Evolutionary conservation across 2,329 filamentous ascomycete species (phyloP), one percentile per base, ranked within the genome.

Genomic region (Colletotrichum liaoningense): DNA sequence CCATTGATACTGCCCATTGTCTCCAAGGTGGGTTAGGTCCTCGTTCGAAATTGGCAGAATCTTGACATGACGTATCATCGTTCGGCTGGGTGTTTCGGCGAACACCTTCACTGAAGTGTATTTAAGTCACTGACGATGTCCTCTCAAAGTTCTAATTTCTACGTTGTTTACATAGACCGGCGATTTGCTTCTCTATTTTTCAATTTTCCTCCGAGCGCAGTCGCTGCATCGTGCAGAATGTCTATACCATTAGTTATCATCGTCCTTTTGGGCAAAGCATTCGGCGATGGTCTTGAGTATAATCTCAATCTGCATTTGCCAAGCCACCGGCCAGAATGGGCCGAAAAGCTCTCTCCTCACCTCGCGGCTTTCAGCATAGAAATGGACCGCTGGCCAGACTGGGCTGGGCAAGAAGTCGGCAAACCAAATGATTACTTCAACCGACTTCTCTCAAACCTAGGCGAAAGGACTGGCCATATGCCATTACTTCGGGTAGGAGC

Each of bases 351-450:
- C 16, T 58, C 54, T 7, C 35, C 63, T 11, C 33, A 58, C 6
- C 63, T 58, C 24, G 63, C 35, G 2, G 52, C 33, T 9, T 66
- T 66, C 33, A 66, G 35, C 22, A 24, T 66, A 24, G 52, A 58
- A 5, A 66, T 66, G 35, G 63, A 66, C 33, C 33, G 63, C 12
- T 67, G 55, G 55, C 55, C 55, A 14, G 55, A 67, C 26, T 59
- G 64, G 64, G 64, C 64, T 1, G 64, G 55, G 1, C 55, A 59
- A 11, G 26, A 67, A 16, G 55, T 67, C 9, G 64, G 26, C 2
- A 49, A 67, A 14, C 64, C 38, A 8, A 67, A 67, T 28, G 55
- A 52, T 8, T 67, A 67, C 12, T 67, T 67, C n/a, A 59, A 67
- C 55, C 55, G 52, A 7, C 64, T 59, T 30, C 64, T 67, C 5